Conservation (phyloP, 306 rosid species). For the Pachyrhizus erosus region DNA sequence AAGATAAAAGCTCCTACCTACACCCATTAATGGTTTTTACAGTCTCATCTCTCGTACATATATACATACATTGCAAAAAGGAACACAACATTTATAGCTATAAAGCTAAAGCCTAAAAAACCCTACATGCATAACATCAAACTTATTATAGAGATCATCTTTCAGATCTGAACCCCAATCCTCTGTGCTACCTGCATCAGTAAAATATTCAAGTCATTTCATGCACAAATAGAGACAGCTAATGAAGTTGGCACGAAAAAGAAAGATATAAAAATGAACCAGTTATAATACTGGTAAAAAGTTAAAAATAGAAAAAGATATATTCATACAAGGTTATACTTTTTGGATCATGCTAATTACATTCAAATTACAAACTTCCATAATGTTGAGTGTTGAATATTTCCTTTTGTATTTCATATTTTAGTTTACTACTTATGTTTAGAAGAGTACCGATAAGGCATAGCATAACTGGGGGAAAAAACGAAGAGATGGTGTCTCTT, state of each 20-base stretch:
- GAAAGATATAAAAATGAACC: neutral
- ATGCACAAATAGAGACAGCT: neutral
- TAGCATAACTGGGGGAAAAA: neutral
- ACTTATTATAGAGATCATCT: conserved; percentile 30
- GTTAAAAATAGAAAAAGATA: neutral
- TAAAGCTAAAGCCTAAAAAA: conserved; percentile 32
- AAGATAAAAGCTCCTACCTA: conserved; percentile 34
- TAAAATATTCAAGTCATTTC: conserved; percentile 32
- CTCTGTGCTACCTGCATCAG: conserved; percentile 77
- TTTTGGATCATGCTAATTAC: conserved; percentile 1
- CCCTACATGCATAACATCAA: conserved; percentile 44
- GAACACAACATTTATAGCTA: conserved; percentile 26
- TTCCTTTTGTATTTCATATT: neutral
- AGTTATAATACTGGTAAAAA: neutral
- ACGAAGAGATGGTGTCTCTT: neutral
- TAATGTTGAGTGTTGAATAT: neutral
- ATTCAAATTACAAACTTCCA: neutral
- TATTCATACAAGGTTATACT: neutral
- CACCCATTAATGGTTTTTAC: conserved; percentile 18
- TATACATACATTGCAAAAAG: neutral
- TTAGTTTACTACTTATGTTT: neutral
- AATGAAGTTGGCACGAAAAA: neutral
- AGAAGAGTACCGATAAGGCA: conserved; percentile 14
- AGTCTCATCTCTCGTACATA: conserved; percentile 24
- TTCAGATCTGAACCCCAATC: conserved; percentile 67